Evolutionary conservation across 805 yeast genomes (phyloP).

Genomic region (Grigorovia yakushimaensis): DNA sequence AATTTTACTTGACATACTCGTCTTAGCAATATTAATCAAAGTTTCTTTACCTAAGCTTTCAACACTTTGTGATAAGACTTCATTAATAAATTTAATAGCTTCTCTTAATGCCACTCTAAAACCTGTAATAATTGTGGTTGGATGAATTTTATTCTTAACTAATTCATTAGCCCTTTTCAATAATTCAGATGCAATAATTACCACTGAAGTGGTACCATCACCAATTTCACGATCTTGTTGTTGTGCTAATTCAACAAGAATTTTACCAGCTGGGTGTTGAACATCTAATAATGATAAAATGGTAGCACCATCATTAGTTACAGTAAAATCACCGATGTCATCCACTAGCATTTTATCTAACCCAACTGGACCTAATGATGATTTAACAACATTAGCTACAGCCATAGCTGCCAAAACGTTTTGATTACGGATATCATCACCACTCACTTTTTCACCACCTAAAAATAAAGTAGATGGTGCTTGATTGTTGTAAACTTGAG

Average conservation of each 20-base stretch:
- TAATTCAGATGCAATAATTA: constrained; percentile 87
- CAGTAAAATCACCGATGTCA: constrained; percentile 97
- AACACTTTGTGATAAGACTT: constrained; percentile 73
- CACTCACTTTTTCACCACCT: constrained; percentile 92
- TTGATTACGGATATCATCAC: constrained; percentile 93
- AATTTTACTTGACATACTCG: constrained; percentile 94
- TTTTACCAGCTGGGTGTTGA: constrained; percentile 98
- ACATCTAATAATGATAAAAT: constrained; percentile 84
- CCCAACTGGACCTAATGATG: constrained; percentile 97
- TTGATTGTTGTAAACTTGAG: constrained; percentile 63
- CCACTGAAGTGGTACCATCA: constrained; percentile 97
- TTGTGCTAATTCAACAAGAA: constrained; percentile 92
- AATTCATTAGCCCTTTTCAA: constrained; percentile 87
- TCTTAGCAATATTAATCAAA: constrained; percentile 83
- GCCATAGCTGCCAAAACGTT: constrained; percentile 90
- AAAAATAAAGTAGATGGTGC: constrained; percentile 89
- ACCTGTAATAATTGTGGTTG: constrained; percentile 96
- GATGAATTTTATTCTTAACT: constrained; percentile 89
- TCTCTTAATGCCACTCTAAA: constrained; percentile 89
- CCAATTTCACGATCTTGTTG: constrained; percentile 99
- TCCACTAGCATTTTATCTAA: constrained; percentile 97
- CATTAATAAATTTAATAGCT: constrained; percentile 77
- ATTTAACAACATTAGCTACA: constrained; percentile 69
- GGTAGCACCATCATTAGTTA: constrained; percentile 98
- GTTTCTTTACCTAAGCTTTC: constrained; percentile 76